These are phyloP conservation scores for Pythium scleroteichum DNA, from an alignment of 352 stramenopile genomes.

Conservation along the genomic window DNA sequence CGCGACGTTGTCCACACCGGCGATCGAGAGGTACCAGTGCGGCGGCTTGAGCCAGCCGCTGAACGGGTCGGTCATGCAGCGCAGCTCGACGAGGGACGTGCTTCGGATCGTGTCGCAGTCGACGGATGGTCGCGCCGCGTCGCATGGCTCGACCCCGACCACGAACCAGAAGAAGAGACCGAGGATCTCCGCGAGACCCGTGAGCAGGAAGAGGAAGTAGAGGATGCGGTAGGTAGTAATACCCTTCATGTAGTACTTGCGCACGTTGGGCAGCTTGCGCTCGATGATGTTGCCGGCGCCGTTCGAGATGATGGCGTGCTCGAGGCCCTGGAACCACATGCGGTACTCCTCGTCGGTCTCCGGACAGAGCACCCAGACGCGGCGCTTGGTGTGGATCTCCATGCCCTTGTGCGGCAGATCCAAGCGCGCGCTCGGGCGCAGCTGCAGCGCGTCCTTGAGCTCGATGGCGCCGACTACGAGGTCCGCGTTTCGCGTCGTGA, in stretches of 20 bases:
- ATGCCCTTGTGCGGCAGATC: conserved; percentile 87
- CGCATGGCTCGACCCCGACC: conserved; percentile 74
- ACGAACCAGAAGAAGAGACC: conserved; percentile 87
- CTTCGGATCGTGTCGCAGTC: conserved; percentile 65
- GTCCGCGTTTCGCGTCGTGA: conserved; percentile 81
- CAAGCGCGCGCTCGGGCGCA: conserved; percentile 76
- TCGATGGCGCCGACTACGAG: conserved; percentile 81
- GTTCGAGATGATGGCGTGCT: conserved; percentile 76
- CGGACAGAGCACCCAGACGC: conserved; percentile 85
- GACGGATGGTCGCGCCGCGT: conserved; percentile 41
- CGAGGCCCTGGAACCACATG: conserved; percentile 84
- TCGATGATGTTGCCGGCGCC: conserved; percentile 87
- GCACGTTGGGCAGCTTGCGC: conserved; percentile 84
- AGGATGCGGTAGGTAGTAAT: conserved; percentile 78
- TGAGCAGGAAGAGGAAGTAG: conserved; percentile 82
- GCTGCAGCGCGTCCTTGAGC: conserved; percentile 83
- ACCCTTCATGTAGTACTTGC: conserved; percentile 91
- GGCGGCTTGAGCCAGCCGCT: conserved; percentile 51
- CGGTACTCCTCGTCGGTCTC: conserved; percentile 86
- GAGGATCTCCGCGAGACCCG: conserved; percentile 70
- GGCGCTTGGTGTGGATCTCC: conserved; percentile 84
- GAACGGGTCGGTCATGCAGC: conserved; percentile 48
- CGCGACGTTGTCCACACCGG: conserved; percentile 59
- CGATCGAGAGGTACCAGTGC: conserved; percentile 42
- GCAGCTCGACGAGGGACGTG: conserved; percentile 55